phyloP scores from a whole-genome alignment of 306 rosid species.

The Sindora glabra region DNA sequence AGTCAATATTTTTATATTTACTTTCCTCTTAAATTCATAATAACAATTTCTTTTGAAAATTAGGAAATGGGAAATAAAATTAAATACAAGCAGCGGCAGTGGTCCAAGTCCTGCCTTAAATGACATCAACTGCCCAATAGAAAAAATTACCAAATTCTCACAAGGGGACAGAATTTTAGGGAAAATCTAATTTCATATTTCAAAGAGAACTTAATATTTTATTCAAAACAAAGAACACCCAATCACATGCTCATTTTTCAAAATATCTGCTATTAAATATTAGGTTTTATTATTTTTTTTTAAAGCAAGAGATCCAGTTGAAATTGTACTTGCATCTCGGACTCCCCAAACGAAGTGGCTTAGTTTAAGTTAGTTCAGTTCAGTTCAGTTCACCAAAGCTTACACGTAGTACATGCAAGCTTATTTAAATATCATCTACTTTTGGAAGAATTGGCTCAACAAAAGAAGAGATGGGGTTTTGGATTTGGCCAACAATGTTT shows the following conservation, averaged over 20 bases:
- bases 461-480: not conserved
- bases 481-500: not conserved
- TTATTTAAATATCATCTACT: constrained; percentile 5
- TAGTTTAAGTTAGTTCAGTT: constrained; percentile 25
- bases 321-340: constrained; percentile 57
- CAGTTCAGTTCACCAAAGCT: not conserved
- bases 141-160: constrained; percentile 4
- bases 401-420: constrained; percentile 27
- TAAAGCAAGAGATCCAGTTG: constrained; percentile 31
- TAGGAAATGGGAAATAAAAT: too few relatives aligned
- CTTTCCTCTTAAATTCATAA: too few relatives aligned
- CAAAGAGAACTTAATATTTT: not conserved
- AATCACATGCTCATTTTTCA: constrained; percentile 29
- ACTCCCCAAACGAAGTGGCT: constrained; percentile 28
- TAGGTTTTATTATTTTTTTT: too few relatives aligned
- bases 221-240: not conserved
- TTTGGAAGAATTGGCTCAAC: constrained; percentile 11
- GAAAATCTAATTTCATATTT: constrained; percentile 1
- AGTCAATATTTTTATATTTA: too few relatives aligned
- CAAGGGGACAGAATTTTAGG: not conserved
- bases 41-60: too few relatives aligned
- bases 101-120: constrained; percentile 28
- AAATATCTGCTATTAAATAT: not conserved
- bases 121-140: constrained; percentile 12
- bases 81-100: not conserved